Percentiles rank a stretch among this genome's conserved stretches.
Evolutionary conservation across 176 grass and related monocot genomes (phyloP).

Genomic region (Aegilops bicornis): DNA sequence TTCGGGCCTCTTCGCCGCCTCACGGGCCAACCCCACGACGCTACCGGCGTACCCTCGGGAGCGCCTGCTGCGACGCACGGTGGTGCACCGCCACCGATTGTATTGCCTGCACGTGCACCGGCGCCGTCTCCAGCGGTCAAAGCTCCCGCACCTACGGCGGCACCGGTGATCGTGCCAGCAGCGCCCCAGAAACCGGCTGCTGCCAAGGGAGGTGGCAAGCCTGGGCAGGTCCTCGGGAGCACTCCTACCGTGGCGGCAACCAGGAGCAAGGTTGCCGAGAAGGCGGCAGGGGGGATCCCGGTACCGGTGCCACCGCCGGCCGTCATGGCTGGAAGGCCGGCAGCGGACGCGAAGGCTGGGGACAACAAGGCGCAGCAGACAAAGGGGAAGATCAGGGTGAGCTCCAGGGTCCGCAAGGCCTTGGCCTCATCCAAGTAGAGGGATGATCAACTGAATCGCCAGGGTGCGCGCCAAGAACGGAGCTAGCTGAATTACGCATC

Average conservation of each 20-base stretch:
- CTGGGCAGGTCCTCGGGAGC: not conserved
- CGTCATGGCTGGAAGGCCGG: not conserved
- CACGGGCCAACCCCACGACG: constrained; percentile 28
- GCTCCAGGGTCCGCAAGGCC: constrained; percentile 32
- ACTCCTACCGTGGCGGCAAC: not conserved
- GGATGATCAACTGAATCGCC: not conserved
- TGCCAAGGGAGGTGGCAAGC: not conserved
- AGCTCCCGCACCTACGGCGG: not conserved
- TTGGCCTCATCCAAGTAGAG: constrained; percentile 38
- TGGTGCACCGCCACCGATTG: not conserved
- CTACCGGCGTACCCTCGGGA: not conserved
- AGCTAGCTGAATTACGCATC: no score
- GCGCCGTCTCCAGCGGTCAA: not conserved
- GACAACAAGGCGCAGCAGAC: constrained; percentile 4
- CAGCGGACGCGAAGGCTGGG: not conserved
- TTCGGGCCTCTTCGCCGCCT: constrained; percentile 43
- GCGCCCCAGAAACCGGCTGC: not conserved
- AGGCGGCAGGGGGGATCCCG: constrained; percentile 8
- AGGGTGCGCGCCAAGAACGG: not conserved
- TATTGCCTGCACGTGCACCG: not conserved
- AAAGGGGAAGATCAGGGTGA: constrained; percentile 30
- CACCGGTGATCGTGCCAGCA: not conserved
- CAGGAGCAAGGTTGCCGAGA: not conserved
- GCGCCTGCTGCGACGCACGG: not conserved
- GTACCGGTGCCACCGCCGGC: constrained; percentile 23